These are phyloP conservation scores for Aureobasidium namibiae DNA, from an alignment of 2,329 filamentous ascomycete species.

Conservation along the genomic window DNA sequence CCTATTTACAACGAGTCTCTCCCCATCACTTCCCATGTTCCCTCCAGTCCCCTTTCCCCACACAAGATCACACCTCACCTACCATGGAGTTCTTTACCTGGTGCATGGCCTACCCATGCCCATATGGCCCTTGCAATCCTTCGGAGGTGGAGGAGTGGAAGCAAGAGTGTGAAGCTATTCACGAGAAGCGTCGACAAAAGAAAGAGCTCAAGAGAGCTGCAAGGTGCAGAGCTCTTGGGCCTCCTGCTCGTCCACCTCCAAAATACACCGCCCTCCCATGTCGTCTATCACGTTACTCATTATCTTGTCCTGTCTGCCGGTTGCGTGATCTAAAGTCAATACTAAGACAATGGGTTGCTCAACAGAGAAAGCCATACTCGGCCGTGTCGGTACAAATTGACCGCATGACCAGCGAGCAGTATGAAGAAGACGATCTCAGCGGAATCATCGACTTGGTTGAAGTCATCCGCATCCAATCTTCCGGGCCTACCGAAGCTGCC, in stretches of 20 bases:
- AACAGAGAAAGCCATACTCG: slow-evolving; percentile 73
- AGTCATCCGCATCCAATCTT: slow-evolving; percentile 79
- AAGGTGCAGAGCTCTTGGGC: background rate
- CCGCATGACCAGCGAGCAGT: slow-evolving; percentile 78
- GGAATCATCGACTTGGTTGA: slow-evolving; percentile 93
- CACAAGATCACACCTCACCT: background rate
- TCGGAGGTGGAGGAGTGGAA: slow-evolving; percentile 3
- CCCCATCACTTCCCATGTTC: background rate
- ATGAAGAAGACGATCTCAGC: slow-evolving; percentile 82
- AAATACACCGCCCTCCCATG: slow-evolving; percentile 5
- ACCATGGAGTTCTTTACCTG: slow-evolving; percentile 11
- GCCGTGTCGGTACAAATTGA: slow-evolving; percentile 91
- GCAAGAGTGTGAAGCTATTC: background rate
- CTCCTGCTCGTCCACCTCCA: background rate
- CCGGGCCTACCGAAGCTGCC: slow-evolving; percentile 81
- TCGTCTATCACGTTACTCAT: slow-evolving; percentile 11
- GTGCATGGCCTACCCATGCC: slow-evolving; percentile 15
- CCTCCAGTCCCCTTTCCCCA: background rate
- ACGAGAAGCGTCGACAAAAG: background rate
- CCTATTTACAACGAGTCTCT: background rate
- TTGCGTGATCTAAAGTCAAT: slow-evolving; percentile 9
- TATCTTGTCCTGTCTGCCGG: slow-evolving; percentile 12
- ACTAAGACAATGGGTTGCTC: slow-evolving; percentile 13
- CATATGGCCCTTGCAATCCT: slow-evolving; percentile 12
- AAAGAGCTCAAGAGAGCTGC: background rate